phyloP scores from a whole-genome alignment of 306 rosid genomes.

The Cicer judaicum region DNA sequence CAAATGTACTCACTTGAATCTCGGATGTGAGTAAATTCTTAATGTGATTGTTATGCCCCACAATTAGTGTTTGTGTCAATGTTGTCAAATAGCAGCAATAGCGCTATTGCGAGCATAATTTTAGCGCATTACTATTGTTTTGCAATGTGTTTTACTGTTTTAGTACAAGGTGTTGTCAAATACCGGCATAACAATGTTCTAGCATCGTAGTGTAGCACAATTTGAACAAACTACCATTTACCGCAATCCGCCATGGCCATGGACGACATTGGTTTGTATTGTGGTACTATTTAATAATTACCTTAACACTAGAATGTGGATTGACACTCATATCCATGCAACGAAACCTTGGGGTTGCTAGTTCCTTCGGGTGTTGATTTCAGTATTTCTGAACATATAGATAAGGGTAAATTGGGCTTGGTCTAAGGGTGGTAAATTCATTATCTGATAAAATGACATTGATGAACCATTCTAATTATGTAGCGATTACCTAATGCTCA shows the following conservation, averaged over 20 bases:
- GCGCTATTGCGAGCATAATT: too few relatives aligned
- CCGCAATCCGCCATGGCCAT: too few relatives aligned
- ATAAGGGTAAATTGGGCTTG: slow-evolving; percentile 12
- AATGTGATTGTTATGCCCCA: slow-evolving; percentile 33
- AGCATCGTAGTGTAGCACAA: too few relatives aligned
- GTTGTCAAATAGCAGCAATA: too few relatives aligned
- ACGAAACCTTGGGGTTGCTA: slow-evolving; percentile 22
- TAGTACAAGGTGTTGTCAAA: too few relatives aligned
- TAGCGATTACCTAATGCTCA: background rate
- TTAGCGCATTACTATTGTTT: too few relatives aligned
- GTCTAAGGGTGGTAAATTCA: background rate
- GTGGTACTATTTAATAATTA: slow-evolving; percentile 6
- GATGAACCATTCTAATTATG: slow-evolving; percentile 28
- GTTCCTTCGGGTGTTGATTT: slow-evolving; percentile 16
- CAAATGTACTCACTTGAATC: slow-evolving; percentile 22
- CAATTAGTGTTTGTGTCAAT: slow-evolving; percentile 7
- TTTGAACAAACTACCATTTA: too few relatives aligned
- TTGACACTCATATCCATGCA: slow-evolving; percentile 5
- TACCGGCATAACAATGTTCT: too few relatives aligned
- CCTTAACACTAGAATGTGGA: slow-evolving; percentile 14
- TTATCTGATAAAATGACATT: slow-evolving; percentile 24
- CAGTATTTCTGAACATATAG: slow-evolving; percentile 13
- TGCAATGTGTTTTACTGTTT: too few relatives aligned
- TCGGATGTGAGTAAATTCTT: slow-evolving; percentile 4
- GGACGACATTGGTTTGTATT: slow-evolving; percentile 1